Percentiles rank a stretch among this genome's conserved stretches.
phyloP scores from a whole-genome alignment of 176 grass and related monocot genomes.

The Oryza coarctata region DNA sequence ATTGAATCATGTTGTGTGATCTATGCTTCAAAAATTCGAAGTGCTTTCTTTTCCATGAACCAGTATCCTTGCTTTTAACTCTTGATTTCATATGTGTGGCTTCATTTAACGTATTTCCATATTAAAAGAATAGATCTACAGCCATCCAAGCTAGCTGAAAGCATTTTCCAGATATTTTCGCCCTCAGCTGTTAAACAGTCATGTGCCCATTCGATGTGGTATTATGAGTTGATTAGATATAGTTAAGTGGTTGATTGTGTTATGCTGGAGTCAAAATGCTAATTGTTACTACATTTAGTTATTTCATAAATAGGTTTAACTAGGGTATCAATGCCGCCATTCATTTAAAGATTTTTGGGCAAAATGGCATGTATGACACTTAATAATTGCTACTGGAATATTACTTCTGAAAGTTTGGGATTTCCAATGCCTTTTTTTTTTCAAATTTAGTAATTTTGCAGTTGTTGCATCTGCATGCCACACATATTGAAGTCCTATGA shows the following conservation, averaged over 20 bases:
- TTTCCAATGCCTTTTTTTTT: too few relatives aligned
- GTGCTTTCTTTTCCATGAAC: background rate
- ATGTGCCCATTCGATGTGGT: background rate
- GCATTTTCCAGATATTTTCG: background rate
- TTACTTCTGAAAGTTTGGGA: too few relatives aligned
- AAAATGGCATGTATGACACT: background rate
- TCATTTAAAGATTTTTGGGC: background rate
- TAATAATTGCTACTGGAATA: background rate
- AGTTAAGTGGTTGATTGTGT: background rate
- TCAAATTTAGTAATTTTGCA: background rate
- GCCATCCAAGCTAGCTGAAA: background rate
- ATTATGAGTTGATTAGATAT: background rate
- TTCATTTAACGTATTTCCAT: background rate
- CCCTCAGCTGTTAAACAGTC: background rate
- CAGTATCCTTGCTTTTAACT: background rate
- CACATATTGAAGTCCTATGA: background rate
- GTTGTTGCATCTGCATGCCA: background rate
- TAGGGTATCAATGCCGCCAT: background rate
- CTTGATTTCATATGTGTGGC: background rate
- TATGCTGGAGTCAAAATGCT: background rate
- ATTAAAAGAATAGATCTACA: background rate
- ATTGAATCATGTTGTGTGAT: background rate
- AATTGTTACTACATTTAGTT: too few relatives aligned
- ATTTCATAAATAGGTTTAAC: background rate
- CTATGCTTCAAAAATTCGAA: background rate